phyloP scores from a whole-genome alignment of 371 early-diverging fungal species.

The Mortierella sp. region DNA sequence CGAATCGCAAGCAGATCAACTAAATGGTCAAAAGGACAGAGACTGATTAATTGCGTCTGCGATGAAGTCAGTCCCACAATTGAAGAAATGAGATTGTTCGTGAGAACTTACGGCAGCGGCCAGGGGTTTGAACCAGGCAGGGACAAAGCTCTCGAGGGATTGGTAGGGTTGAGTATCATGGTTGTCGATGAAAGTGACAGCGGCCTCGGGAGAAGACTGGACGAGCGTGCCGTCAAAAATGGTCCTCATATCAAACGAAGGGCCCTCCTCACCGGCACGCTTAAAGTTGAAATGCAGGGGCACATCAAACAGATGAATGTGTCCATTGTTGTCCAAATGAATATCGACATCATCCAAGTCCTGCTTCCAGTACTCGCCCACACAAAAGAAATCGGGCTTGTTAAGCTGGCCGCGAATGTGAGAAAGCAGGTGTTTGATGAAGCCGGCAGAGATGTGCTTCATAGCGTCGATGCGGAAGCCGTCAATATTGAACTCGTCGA shows the following conservation, averaged over 20 bases:
- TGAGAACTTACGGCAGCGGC: conserved; percentile 36
- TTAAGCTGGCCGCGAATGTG: conserved; percentile 40
- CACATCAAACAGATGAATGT: conserved; percentile 59
- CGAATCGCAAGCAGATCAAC: conserved; percentile 47
- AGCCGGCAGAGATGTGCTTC: conserved; percentile 58
- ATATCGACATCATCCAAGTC: conserved; percentile 40
- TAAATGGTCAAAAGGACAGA: background rate
- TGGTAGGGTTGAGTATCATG: conserved; percentile 54
- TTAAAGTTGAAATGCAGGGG: conserved; percentile 59
- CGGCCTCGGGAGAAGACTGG: conserved; percentile 25
- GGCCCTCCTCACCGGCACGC: conserved; percentile 37
- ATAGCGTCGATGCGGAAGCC: conserved; percentile 63
- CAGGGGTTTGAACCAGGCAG: conserved; percentile 51
- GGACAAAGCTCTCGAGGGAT: conserved; percentile 38
- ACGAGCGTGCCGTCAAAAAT: conserved; percentile 56
- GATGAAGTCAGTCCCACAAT: background rate
- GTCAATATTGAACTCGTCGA: conserved; percentile 52
- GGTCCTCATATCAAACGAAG: conserved; percentile 54
- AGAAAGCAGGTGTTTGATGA: conserved; percentile 50
- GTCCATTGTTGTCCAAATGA: conserved; percentile 42
- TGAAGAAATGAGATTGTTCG: background rate
- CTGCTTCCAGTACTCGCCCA: conserved; percentile 59
- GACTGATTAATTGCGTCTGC: background rate
- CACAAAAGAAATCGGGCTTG: conserved; percentile 52
- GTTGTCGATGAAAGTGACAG: conserved; percentile 59